Evolutionary conservation across 2,329 filamentous ascomycete genomes (phyloP).

Genomic region (Pseudocercospora musae): DNA sequence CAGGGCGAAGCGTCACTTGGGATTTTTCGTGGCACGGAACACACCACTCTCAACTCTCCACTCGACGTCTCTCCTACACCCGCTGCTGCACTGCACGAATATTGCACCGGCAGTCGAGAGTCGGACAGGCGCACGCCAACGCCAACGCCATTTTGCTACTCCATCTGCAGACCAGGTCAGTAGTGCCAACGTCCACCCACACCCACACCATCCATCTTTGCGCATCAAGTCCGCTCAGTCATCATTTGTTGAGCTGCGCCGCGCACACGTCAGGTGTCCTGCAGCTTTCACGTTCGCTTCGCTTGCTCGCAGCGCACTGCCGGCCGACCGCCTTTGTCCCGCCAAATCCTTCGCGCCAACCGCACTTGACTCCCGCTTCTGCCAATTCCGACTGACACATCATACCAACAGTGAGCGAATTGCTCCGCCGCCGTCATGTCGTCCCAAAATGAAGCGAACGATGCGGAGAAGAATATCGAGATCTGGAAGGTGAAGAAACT

Average conservation of each 20-base stretch:
- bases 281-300: no score
- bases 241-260: neutral
- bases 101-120: neutral
- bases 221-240: neutral
- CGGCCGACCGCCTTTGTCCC: constrained; percentile 4
- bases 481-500: constrained; percentile 99
- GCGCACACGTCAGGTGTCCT: neutral
- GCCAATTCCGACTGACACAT: constrained; percentile 7
- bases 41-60: neutral
- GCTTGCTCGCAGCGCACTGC: neutral
- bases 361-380: neutral
- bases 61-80: no score
- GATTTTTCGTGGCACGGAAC: neutral
- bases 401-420: constrained; percentile 16
- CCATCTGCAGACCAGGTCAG: neutral
- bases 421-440: constrained; percentile 65
- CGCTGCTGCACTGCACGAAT: no score
- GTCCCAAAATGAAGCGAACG: constrained; percentile 77
- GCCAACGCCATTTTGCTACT: neutral
- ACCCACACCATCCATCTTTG: neutral
- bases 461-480: constrained; percentile 96
- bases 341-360: neutral
- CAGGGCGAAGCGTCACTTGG: neutral
- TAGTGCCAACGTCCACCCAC: neutral
- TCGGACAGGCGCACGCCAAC: neutral